These are phyloP conservation scores for Monilinia polystroma DNA, from an alignment of 2,329 filamentous ascomycete species.

Conservation along the genomic window DNA sequence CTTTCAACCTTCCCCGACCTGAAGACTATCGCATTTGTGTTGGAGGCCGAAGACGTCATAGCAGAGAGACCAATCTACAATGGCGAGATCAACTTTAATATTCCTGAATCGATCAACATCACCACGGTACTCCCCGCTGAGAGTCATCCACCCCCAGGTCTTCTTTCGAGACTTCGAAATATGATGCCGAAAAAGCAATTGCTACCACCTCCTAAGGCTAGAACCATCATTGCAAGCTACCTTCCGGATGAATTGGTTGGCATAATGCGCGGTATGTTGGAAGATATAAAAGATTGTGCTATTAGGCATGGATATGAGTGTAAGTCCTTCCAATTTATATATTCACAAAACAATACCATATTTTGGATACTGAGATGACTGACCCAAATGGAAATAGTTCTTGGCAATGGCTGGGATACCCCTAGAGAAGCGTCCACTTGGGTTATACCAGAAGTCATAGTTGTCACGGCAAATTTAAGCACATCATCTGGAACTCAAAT, in stretches of 20 bases:
- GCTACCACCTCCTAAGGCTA: background rate
- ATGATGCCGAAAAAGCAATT: background rate
- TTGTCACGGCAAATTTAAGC: background rate
- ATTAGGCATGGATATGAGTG: background rate
- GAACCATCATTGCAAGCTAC: background rate
- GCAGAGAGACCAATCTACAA: slow-evolving; percentile 8
- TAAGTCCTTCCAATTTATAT: background rate
- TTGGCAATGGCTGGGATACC: background rate
- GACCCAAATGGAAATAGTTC: background rate
- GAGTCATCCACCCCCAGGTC: background rate
- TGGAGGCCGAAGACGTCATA: background rate
- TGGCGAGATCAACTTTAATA: background rate
- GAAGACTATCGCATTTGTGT: background rate
- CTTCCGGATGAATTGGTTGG: background rate
- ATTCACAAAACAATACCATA: background rate
- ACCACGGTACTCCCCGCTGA: background rate
- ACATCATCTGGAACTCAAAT: background rate
- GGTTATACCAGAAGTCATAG: background rate
- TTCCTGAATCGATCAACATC: background rate
- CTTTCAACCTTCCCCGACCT: background rate
- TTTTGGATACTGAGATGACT: background rate
- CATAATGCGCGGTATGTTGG: background rate
- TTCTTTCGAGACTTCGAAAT: background rate
- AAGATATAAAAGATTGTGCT: background rate
- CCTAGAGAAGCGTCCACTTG: background rate